Evolutionary conservation across 1,284 basidiomycete species (phyloP).

Genomic region (Malassezia furfur): DNA sequence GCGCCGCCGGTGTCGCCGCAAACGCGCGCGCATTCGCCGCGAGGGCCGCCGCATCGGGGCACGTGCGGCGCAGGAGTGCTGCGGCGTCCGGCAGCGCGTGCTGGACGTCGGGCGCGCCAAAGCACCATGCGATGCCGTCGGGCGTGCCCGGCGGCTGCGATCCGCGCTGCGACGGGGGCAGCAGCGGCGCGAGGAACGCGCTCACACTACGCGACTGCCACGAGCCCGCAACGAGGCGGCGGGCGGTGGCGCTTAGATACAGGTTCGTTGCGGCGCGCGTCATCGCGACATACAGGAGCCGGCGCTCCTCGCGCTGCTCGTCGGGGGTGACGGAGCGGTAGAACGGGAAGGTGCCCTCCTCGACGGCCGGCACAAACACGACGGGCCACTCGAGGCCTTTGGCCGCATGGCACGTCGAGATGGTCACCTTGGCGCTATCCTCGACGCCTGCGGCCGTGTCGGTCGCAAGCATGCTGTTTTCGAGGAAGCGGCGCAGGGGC

Average conservation of each 20-base stretch:
- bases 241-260: constrained; percentile 54
- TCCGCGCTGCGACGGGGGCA: constrained; percentile 4
- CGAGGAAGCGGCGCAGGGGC: constrained; percentile 68
- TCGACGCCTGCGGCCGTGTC: constrained; percentile 4
- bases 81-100: not conserved
- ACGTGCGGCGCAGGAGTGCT: not conserved
- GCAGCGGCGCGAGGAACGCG: constrained; percentile 23
- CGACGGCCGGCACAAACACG: constrained; percentile 60
- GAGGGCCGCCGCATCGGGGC: not conserved
- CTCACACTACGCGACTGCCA: constrained; percentile 22
- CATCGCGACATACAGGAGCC: constrained; percentile 79
- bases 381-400: constrained; percentile 90
- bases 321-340: constrained; percentile 58
- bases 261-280: constrained; percentile 72
- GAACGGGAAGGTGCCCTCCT: constrained; percentile 69
- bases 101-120: not conserved
- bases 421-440: constrained; percentile 56
- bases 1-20: not conserved
- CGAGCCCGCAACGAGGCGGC: constrained; percentile 26
- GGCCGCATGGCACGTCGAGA: constrained; percentile 78
- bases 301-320: constrained; percentile 70
- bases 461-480: constrained; percentile 73
- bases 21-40: not conserved
- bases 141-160: not conserved
- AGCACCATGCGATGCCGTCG: constrained; percentile 1